Conservation (phyloP, 2,329 filamentous ascomycete genomes). For the Septoria petroselini region DNA sequence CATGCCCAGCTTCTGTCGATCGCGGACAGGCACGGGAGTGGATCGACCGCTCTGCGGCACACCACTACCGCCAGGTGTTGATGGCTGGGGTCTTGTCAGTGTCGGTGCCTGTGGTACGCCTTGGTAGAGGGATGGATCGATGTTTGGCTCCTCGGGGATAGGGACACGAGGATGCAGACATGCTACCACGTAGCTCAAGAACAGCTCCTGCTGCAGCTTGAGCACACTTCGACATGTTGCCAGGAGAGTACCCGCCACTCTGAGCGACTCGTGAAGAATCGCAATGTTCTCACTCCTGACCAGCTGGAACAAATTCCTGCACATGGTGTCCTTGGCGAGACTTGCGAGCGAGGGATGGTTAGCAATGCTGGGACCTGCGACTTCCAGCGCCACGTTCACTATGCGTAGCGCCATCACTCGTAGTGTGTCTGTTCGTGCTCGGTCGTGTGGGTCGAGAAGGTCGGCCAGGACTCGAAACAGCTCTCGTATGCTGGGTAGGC, state of each 20-base stretch:
- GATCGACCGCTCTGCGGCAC: slow-evolving; percentile 74
- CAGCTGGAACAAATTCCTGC: slow-evolving; percentile 91
- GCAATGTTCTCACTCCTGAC: slow-evolving; percentile 95
- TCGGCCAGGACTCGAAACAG: slow-evolving; percentile 92
- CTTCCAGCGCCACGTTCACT: slow-evolving; percentile 93
- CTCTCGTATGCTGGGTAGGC: slow-evolving; percentile 88
- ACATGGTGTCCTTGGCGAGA: slow-evolving; percentile 88
- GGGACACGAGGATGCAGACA: slow-evolving; percentile 93
- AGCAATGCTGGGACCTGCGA: slow-evolving; percentile 91
- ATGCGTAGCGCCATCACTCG: slow-evolving; percentile 96
- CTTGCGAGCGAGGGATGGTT: slow-evolving; percentile 83
- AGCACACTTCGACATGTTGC: slow-evolving; percentile 86
- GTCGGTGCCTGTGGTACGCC: slow-evolving; percentile 91
- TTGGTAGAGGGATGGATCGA: slow-evolving; percentile 86
- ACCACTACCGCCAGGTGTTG: slow-evolving; percentile 34
- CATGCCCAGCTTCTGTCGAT: slow-evolving; percentile 85
- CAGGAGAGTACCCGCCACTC: slow-evolving; percentile 85
- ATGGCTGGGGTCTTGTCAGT: slow-evolving; percentile 69
- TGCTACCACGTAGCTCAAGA: slow-evolving; percentile 87
- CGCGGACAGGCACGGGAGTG: slow-evolving; percentile 87
- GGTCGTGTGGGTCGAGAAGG: slow-evolving; percentile 88
- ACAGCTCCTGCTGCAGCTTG: slow-evolving; percentile 95
- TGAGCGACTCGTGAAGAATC: slow-evolving; percentile 85
- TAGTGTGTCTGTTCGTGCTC: slow-evolving; percentile 89
- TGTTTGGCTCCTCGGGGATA: slow-evolving; percentile 84